Base-by-base conservation (phyloP, 2,329 filamentous ascomycete species). In the Orbilia ellipsospora region DNA sequence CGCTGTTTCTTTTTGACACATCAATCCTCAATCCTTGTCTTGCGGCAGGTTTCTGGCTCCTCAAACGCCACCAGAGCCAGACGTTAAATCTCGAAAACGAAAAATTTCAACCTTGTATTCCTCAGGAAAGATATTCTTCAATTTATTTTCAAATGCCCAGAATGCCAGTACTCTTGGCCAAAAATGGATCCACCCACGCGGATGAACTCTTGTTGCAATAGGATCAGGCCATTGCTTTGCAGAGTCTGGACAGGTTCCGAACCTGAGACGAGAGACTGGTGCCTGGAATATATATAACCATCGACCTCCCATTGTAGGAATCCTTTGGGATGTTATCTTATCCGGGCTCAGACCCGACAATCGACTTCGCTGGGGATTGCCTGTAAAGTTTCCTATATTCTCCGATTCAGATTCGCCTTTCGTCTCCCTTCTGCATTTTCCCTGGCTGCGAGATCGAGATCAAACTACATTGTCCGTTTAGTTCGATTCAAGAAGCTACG, bases 221-320 rank as follows among this genome's bases (percentile, higher is more conserved):
- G 70, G 63, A 61, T 40, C 50, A 63, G 40, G 36, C 66, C 10
- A 52, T 50, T 51, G 51, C 48, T 20, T 69, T 52, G 26, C 7
- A 40, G 12, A 10, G 20, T 63, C 59, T 57, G 56, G 36, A 50
- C 50, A 18, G 18, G 50, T 56, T 51, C 61, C 61, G 36, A 65
- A 59, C 48, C 13, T 66, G 28, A 57, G 70, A 44, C 63, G 62
- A 74, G 63, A 74, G 18, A 26, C 52, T 45, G 70, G 70, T 74
- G 70, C 63, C 70, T 74, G 63, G 51, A 60, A 59, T 26, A 59
- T 68, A 68, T 68, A 74, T 74, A 74, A 52, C 56, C 54, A 28
- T 63, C 51, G 55, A 51, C 28, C 51, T 68, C 51, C 55, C 36
- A 50, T 44, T 42, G 50, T 42, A 36, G 31, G 31, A 36, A 36